A percentile compares a stretch with the other conserved stretches of the same genome.
Conservation (phyloP, 805 yeast species). For the Priceomyces medius region DNA sequence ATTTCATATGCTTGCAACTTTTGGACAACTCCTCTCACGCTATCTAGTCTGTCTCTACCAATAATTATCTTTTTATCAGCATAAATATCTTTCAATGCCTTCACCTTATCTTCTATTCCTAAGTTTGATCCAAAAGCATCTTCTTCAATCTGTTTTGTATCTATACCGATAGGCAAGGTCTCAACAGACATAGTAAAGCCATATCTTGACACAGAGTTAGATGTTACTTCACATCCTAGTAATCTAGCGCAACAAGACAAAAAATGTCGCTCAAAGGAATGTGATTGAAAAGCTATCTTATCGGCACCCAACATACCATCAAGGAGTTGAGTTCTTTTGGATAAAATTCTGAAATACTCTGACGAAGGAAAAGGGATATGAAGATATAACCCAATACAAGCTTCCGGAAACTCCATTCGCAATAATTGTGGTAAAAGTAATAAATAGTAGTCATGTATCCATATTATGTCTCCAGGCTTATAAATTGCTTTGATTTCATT, state of each 20-base stretch:
- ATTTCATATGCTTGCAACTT: conserved; percentile 88
- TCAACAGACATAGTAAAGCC: conserved; percentile 75
- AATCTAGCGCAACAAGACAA: conserved; percentile 86
- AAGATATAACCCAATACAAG: conserved; percentile 72
- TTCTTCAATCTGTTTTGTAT: conserved; percentile 62
- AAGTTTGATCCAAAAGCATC: conserved; percentile 49
- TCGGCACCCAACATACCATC: conserved; percentile 93
- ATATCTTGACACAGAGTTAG: conserved; percentile 60
- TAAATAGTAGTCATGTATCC: conserved; percentile 91
- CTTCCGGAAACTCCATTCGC: conserved; percentile 72
- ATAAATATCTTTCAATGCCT: conserved; percentile 62
- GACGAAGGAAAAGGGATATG: conserved; percentile 95
- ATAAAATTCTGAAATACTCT: conserved; percentile 87
- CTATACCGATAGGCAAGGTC: conserved; percentile 87
- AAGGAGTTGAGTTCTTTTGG: conserved; percentile 76
- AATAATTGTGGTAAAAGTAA: conserved; percentile 79
- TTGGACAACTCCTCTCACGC: conserved; percentile 91
- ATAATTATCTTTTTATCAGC: conserved; percentile 73
- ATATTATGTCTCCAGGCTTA: conserved; percentile 83
- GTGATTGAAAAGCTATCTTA: conserved; percentile 81
- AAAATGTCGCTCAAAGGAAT: conserved; percentile 86
- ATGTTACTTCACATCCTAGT: conserved; percentile 73
- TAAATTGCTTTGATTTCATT: conserved; percentile 71
- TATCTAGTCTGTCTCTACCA: conserved; percentile 91
- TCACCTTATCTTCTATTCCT: conserved; percentile 59